Percentiles rank a stretch among this genome's conserved stretches.
Conservation (phyloP, 1,284 basidiomycete species). For the Naganishia albida region DNA sequence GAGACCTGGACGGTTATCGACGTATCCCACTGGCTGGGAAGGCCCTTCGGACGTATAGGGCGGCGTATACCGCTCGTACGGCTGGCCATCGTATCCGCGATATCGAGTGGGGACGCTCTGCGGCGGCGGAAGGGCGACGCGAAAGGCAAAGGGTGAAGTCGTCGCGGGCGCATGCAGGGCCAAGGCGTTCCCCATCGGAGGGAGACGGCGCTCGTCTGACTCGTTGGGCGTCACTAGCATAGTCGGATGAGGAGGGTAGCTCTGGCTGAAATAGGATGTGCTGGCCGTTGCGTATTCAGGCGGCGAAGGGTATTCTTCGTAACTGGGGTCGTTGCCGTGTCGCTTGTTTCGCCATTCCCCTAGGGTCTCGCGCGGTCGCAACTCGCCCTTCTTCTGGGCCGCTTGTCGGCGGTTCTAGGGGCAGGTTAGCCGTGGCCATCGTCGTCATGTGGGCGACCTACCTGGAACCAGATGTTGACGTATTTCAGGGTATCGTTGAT, state of each 20-base stretch:
- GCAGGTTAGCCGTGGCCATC: not conserved
- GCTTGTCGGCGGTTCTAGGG: conserved; percentile 20
- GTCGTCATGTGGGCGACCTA: not conserved
- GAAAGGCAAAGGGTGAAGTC: conserved; percentile 14
- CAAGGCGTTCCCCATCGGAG: not conserved
- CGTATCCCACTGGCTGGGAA: not conserved
- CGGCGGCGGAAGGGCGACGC: conserved; percentile 1
- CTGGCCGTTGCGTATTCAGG: conserved; percentile 11
- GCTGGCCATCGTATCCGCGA: not conserved
- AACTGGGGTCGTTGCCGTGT: not conserved
- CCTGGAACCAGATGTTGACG: conserved; percentile 29
- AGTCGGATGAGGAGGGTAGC: conserved; percentile 12
- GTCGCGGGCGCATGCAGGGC: not conserved
- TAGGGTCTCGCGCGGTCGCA: conserved; percentile 22
- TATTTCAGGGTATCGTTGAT: conserved; percentile 27
- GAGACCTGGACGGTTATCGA: not conserved
- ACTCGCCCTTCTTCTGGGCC: conserved; percentile 24
- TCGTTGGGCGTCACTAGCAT: conserved; percentile 18
- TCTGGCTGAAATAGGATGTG: conserved; percentile 16
- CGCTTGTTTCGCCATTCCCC: conserved; percentile 11
- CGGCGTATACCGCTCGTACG: conserved; percentile 16
- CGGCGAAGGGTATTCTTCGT: conserved; percentile 10
- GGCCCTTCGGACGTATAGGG: conserved; percentile 12
- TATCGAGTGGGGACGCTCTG: not conserved
- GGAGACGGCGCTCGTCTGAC: conserved; percentile 5